Evolutionary conservation across 805 yeast species (phyloP), one percentile per base, ranked within the genome.

Genomic region (Deakozyma indianensis): DNA sequence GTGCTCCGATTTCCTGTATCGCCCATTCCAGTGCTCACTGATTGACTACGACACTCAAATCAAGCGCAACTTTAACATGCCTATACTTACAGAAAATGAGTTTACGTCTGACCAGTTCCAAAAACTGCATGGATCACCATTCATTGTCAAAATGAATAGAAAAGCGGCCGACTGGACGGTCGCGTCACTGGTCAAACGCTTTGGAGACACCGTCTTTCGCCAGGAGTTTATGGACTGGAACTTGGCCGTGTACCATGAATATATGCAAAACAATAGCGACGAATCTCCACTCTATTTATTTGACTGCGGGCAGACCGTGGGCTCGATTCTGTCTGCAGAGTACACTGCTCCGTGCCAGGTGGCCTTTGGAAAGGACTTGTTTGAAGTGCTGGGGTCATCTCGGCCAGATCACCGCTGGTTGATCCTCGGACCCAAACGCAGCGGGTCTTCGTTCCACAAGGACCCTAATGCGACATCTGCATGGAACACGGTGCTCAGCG

Each of bases 351-450:
- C 94, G 0, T 44, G 59, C 23, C 42, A 46, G 1, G 46, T 56
- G 1, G 64, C 74, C 0, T 80, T 83, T 54, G 64, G 69, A 23
- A 27, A 43, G n/a, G 41, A 43, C 41, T 68, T 73, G 41, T 84
- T 84, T 61, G 69, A 68, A 22, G 59, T 77, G n/a, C 73, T 81
- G 47, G 67, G 63, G 15, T 49, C 54, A 5, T 54, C 59, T 52
- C 53, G 96, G 43, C 96, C 96, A 1, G 95, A 87, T 60, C 81
- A 83, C 59, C 74, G 90, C n/a, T 87, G 96, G 96, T 65, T 87
- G 21, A 88, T 88, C 42, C 71, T 83, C 4, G 96, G 96, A 0
- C 87, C 94, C 1, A 68, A 65, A 20, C 63, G 94, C 43, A 77
- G 86, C 4, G 96, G 96, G 0, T 83, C 94, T 1, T 82, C 94